Evolutionary conservation across 2,329 filamentous ascomycete species (phyloP).

Genomic region (Trichophyton rubrum): DNA sequence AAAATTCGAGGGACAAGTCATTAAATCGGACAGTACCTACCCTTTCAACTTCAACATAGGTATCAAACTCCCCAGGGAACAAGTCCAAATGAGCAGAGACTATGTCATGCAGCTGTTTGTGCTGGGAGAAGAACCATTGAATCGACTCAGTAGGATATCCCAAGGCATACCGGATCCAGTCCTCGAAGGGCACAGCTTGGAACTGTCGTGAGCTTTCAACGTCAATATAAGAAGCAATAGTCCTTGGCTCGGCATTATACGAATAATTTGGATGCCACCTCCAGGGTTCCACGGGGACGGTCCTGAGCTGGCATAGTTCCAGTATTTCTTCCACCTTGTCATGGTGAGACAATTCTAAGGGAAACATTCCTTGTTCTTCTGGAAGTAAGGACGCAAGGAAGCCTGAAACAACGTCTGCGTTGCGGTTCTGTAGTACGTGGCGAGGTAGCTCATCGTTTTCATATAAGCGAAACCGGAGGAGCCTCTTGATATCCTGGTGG

Average conservation of each 20-base stretch:
- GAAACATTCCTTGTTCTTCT: slow-evolving; percentile 18
- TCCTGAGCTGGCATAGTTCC: slow-evolving; percentile 20
- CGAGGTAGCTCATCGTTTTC: slow-evolving; percentile 25
- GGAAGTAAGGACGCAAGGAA: slow-evolving; percentile 23
- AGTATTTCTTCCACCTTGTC: slow-evolving; percentile 32
- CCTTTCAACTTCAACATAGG: slow-evolving; percentile 28
- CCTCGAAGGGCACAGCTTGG: slow-evolving; percentile 27
- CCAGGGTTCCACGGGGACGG: slow-evolving; percentile 21
- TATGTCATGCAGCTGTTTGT: slow-evolving; percentile 25
- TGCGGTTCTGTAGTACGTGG: slow-evolving; percentile 23
- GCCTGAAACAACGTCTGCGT: slow-evolving; percentile 21
- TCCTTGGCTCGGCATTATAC: slow-evolving; percentile 15
- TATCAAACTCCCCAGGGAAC: slow-evolving; percentile 21
- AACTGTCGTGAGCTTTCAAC: slow-evolving; percentile 31
- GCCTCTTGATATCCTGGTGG: slow-evolving; percentile 24
- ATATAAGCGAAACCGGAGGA: slow-evolving; percentile 29
- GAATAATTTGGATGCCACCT: slow-evolving; percentile 25
- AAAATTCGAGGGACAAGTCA: too few species aligned
- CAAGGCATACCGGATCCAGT: slow-evolving; percentile 28
- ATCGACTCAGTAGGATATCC: slow-evolving; percentile 24
- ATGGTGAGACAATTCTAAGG: slow-evolving; percentile 22
- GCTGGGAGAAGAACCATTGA: slow-evolving; percentile 30
- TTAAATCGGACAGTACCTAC: slow-evolving; percentile 15
- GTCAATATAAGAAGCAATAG: slow-evolving; percentile 26
- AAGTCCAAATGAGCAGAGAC: slow-evolving; percentile 22